Evolutionary conservation across 2,329 filamentous ascomycete species (phyloP), one percentile per base, ranked within the genome.

Genomic region (Amauroascus verrucosus): DNA sequence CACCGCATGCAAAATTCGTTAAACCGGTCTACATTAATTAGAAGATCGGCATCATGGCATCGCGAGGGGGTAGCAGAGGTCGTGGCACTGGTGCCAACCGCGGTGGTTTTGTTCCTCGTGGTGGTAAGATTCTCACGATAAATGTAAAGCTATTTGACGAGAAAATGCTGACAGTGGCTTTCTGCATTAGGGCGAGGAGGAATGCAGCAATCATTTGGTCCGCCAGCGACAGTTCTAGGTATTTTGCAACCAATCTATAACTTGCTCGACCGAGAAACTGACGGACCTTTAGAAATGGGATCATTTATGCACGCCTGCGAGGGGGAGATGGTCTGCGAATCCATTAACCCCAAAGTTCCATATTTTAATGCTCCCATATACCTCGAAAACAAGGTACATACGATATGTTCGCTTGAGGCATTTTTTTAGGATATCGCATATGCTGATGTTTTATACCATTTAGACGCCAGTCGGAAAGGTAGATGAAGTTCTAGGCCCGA

Each of bases 281-380:
- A 74, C 61, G 32, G 5, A 11, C 40, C 13, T 37, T 55, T 60
- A 84, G 93, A 96, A 75, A 88, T 98, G 85, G 93, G 93, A 71
- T 82, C 81, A 60, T 95, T 97, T 73, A 74, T 96, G 69, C 93
- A 98, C 76, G 84, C 89, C 55, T 91, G 87, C 75, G 93, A 98
- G 74, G 91, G 91, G 70, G 93, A 98, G 74, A 93, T 98, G 80
- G 85, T 98, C 63, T 96, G 91, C 85, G 84, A 89, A 73, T 94
- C 87, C 62, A 85, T 86, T 73, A 97, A 96, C 78, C 77, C 85
- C 64, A 97, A 97, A 76, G 85, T 98, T 60, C 93, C 93, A 58
- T 95, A 95, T 77, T 98, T 98, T 84, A 97, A 96, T 77, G 93
- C 93, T 57, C 89, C 89, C 62, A 95, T 98, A 72, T 98, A 93